phyloP scores from a whole-genome alignment of 2,329 filamentous ascomycete genomes.

The Neonectria faginata region DNA sequence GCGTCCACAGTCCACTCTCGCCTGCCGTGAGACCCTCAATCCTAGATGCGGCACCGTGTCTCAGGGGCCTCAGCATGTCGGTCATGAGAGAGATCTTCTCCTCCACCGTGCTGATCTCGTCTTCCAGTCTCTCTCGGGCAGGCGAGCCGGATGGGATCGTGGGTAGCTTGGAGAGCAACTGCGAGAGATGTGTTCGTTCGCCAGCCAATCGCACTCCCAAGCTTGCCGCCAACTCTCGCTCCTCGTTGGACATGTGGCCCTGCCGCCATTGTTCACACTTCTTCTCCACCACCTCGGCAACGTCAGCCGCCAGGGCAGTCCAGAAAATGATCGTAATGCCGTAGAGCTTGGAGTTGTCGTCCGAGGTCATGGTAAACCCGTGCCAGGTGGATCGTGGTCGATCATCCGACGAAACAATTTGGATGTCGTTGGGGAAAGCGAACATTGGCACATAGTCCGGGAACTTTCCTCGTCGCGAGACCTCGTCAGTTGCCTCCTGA shows the following conservation, averaged over 20 bases:
- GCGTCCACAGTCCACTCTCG: conserved; percentile 96
- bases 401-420: conserved; percentile 94
- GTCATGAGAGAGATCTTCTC: conserved; percentile 98
- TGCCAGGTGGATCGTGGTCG: conserved; percentile 97
- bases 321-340: conserved; percentile 93
- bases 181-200: conserved; percentile 90
- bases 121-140: conserved; percentile 86
- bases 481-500: conserved; percentile 82
- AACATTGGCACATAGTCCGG: conserved; percentile 99
- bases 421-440: conserved; percentile 97
- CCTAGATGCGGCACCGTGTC: conserved; percentile 94
- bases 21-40: conserved; percentile 96
- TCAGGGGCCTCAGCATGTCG: conserved; percentile 89
- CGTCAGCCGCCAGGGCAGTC: conserved; percentile 84
- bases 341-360: conserved; percentile 91
- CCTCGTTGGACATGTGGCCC: conserved; percentile 87
- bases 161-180: conserved; percentile 85
- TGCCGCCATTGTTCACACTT: conserved; percentile 89
- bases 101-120: conserved; percentile 94
- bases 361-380: conserved; percentile 96
- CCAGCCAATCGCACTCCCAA: conserved; percentile 87
- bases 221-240: conserved; percentile 91
- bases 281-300: conserved; percentile 85
- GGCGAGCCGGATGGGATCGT: conserved; percentile 82
- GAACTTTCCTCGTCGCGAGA: conserved; percentile 84